Base-by-base conservation (phyloP, 805 yeast genomes). In the Wickerhamomyces bisporus region DNA sequence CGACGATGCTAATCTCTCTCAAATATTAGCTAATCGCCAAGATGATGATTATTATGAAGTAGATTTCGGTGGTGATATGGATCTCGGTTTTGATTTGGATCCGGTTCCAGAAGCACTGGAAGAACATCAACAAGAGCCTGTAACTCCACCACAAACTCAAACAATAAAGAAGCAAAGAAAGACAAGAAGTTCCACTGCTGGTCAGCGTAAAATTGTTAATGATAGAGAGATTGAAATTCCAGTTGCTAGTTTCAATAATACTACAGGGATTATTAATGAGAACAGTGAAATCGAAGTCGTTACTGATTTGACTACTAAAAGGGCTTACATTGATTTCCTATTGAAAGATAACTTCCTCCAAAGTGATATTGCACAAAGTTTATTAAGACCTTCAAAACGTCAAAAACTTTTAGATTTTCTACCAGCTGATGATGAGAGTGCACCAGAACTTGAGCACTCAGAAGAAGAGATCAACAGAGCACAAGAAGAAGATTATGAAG, bases 211-310 rank as follows among this genome's bases (percentile, higher is more conserved):
- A 30, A 43, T 56, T 31, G 30, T 45, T 20, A 45, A 34, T 18
- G 61, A 58, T 39, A 43, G 37, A 15, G 43, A 31, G n/a, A 55
- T 49, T 32, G 60, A 55, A 31, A 35, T 58, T 15, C 50, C 52
- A 17, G 47, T 49, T 4, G 38, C 42, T 10, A 39, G 33, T 23
- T 55, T 49, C 39, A 48, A 39, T 25, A 38, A 45, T 26, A 41
- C 52, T 10, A 34, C 38, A 3, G 35, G 35, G 4, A 50, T 50
- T 30, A 34, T 33, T 12, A 13, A 11, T 7, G 10, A 21, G 2
- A 12, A 5, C 14, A 18, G 27, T 13, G 24, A 21, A 5, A 33
- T 18, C 9, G 24, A 18, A 5, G n/a, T 27, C 2, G 35, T 31
- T 17, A 18, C 40, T 4, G 48, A 49, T 19, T 24, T 47, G 5